Percentiles rank a stretch among this genome's conserved stretches.
phyloP scores from a whole-genome alignment of 331 rosid species.

The Quercus tomentella region DNA sequence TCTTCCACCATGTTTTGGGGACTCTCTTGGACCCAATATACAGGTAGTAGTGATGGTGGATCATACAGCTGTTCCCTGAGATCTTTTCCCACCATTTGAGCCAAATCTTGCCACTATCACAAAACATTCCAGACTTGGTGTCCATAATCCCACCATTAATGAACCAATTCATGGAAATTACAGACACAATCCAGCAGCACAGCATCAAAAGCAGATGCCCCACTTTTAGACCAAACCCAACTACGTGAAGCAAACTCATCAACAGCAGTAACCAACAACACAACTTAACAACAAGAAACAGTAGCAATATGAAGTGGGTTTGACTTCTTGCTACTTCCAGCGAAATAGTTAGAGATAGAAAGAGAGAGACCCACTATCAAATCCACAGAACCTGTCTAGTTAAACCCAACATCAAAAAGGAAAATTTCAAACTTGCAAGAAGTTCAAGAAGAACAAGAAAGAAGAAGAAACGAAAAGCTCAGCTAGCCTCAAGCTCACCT shows the following conservation, averaged over 20 bases:
- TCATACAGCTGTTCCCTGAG: constrained; percentile 36
- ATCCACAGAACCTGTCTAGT: constrained; percentile 37
- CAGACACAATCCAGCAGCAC: constrained; percentile 61
- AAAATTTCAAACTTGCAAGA: constrained; percentile 21
- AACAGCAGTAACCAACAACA: constrained; percentile 58
- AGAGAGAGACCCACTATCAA: constrained; percentile 22
- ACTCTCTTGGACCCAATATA: constrained; percentile 56
- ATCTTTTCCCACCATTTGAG: constrained; percentile 70
- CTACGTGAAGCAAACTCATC: constrained; percentile 79
- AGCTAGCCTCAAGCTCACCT: neutral
- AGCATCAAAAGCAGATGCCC: constrained; percentile 76
- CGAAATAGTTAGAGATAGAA: constrained; percentile 4
- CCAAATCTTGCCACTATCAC: constrained; percentile 52
- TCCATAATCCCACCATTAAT: constrained; percentile 47
- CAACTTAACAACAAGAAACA: constrained; percentile 38
- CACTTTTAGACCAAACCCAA: constrained; percentile 73
- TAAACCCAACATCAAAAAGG: constrained; percentile 25
- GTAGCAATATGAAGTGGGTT: constrained; percentile 37
- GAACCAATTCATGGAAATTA: constrained; percentile 71
- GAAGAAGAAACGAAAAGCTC: constrained; percentile 25
- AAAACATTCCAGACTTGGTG: constrained; percentile 54
- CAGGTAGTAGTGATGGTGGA: constrained; percentile 54
- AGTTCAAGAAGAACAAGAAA: constrained; percentile 7
- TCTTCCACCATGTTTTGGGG: constrained; percentile 48
- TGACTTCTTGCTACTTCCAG: constrained; percentile 35